Evolutionary conservation across 1,284 basidiomycete genomes (phyloP), one percentile per base, ranked within the genome.

Genomic region (Marasmius oreades): DNA sequence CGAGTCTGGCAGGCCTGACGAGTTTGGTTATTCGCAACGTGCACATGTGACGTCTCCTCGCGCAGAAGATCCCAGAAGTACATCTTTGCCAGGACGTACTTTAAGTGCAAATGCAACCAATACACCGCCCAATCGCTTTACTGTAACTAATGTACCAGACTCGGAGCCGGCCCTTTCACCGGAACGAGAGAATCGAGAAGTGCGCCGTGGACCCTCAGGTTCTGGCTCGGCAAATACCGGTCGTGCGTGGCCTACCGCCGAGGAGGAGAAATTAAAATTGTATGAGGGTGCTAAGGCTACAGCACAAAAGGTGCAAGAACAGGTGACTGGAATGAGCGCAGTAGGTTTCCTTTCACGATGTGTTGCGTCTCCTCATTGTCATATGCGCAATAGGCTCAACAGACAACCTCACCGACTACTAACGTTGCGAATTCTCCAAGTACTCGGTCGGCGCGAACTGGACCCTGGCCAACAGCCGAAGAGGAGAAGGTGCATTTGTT

Each of bases 401-500:
- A 46, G n/a, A 23, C 45, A 20, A 28, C 45, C 16, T 11, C 45
- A 11, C 26, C 47, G 33, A 52, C 39, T 33, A 28, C 50, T 47
- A n/a, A n/a, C n/a, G 24, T 46, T 36, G 34, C 59, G 24, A 46
- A 18, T 2, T 37, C 60, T 42, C 34, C 56, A 46, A 53, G 60
- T 44, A 47, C 65, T 18, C 57, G 54, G n/a, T 42, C 39, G 31
- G 43, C 16, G 43, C 57, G 48, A 52, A 55, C 33, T 57, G 54
- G 48, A n/a, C 60, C 60, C n/a, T 91, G 86, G 87, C 74, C 73
- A 4, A 79, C 83, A 0, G 86, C 89, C 0, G 88, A 90, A 67
- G 80, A 85, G 60, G 90, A 92, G 66, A 91, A 92, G 65, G 67
- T 80, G 2, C 74, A 78, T 28, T 67, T 92, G 18, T 94, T 81